phyloP scores from a whole-genome alignment of 2,329 filamentous ascomycete genomes.

The Aspergillus transmontanensis region DNA sequence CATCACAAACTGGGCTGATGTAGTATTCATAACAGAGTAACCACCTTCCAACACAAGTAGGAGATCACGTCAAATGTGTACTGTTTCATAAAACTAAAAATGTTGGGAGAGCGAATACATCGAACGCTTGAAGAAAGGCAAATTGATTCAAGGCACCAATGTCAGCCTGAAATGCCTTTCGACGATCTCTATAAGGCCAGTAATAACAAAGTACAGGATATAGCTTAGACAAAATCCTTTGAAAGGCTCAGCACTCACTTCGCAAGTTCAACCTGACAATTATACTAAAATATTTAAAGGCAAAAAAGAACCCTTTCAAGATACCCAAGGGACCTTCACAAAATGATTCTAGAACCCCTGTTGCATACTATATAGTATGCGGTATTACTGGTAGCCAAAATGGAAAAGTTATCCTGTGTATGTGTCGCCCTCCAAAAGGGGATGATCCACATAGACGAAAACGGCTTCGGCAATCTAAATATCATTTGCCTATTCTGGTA shows the following conservation, averaged over 20 bases:
- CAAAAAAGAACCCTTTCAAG: background rate
- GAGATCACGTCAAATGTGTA: background rate
- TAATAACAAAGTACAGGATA: no score
- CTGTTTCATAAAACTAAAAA: background rate
- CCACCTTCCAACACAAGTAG: background rate
- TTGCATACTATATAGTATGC: background rate
- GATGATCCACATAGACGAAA: background rate
- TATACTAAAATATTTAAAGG: no score
- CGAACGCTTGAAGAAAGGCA: no score
- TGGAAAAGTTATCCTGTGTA: background rate
- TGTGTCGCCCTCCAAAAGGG: background rate
- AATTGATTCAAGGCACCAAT: no score
- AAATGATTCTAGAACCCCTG: background rate
- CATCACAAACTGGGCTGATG: background rate
- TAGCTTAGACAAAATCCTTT: no score
- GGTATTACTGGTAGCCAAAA: background rate
- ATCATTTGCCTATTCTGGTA: background rate
- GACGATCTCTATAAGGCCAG: no score
- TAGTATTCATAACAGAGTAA: background rate
- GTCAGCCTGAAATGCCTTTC: no score
- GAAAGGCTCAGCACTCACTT: no score
- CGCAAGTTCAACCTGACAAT: no score
- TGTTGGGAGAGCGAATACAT: background rate
- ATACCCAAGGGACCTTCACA: no score
- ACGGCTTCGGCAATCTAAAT: background rate